phyloP scores from a whole-genome alignment of 768 basidiomycete genomes.

The Rhizopogon sp. region DNA sequence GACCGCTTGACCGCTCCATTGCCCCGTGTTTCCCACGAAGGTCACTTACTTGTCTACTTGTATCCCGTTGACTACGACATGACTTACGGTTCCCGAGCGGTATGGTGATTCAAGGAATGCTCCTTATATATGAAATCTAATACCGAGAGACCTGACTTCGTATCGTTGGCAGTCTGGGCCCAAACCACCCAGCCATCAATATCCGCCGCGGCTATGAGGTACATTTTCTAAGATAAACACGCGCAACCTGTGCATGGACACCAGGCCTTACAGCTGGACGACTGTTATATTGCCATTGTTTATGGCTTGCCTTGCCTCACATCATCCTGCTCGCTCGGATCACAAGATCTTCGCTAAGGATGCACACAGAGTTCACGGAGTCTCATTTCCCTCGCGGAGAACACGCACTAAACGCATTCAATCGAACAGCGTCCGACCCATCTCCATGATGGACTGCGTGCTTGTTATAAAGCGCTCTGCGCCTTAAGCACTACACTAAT shows the following conservation, averaged over 20 bases:
- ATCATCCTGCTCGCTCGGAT: neutral
- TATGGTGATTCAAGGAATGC: no score
- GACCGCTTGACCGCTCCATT: no score
- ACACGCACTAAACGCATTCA: slow-evolving; percentile 27
- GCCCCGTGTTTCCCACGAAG: no score
- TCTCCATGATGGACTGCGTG: slow-evolving; percentile 8
- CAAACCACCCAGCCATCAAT: neutral
- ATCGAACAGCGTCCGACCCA: slow-evolving; percentile 3
- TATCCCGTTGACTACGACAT: no score
- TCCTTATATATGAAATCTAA: no score
- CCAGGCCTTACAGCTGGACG: neutral
- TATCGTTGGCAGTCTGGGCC: no score
- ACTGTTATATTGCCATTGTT: neutral
- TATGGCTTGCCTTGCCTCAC: neutral
- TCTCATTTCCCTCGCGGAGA: slow-evolving; percentile 21
- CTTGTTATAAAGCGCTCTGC: slow-evolving; percentile 20
- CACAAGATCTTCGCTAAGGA: neutral
- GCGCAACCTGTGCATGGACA: neutral
- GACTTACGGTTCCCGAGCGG: neutral
- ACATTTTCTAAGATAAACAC: neutral
- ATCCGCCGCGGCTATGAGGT: neutral
- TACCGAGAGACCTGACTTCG: no score
- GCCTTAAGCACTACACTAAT: slow-evolving; percentile 11
- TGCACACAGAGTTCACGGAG: slow-evolving; percentile 7
- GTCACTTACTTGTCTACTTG: no score